A percentile compares a stretch with the other conserved stretches of the same genome.
Conservation (phyloP, 768 basidiomycete species). For the Rhizopogon vulgaris region DNA sequence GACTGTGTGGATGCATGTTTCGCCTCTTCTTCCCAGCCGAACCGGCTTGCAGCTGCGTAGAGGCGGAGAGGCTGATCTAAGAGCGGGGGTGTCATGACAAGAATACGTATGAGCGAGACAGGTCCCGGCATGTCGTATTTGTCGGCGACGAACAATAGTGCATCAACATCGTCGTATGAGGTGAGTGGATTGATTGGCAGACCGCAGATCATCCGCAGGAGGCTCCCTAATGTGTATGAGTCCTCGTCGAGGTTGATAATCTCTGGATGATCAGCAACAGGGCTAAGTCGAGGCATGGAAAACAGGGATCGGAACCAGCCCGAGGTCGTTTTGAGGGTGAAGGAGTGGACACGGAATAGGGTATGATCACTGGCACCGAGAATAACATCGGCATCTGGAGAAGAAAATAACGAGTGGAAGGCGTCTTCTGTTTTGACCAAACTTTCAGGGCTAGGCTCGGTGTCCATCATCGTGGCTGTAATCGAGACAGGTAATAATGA, state of each 20-base stretch:
- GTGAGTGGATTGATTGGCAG: constrained; percentile 42
- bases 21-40: constrained; percentile 53
- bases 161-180: constrained; percentile 50
- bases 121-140: constrained; percentile 71
- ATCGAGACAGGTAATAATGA: background rate
- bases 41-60: constrained; percentile 50
- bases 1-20: constrained; percentile 49
- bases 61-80: constrained; percentile 45
- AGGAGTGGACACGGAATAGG: constrained; percentile 53
- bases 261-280: constrained; percentile 19
- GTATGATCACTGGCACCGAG: constrained; percentile 46
- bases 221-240: constrained; percentile 42
- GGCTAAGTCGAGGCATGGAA: constrained; percentile 40
- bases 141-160: constrained; percentile 56
- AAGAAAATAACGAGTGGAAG: constrained; percentile 44
- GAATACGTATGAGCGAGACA: constrained; percentile 50
- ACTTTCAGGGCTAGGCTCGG: background rate
- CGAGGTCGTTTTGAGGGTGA: constrained; percentile 56
- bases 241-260: constrained; percentile 55
- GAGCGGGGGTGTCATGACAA: constrained; percentile 47
- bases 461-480: background rate
- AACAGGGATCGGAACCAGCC: constrained; percentile 62
- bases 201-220: constrained; percentile 59
- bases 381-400: constrained; percentile 49
- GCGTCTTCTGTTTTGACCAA: background rate